These are phyloP conservation scores for Diaporthe sp. DNA, from an alignment of 2,329 filamentous ascomycete species.

Conservation along the genomic window DNA sequence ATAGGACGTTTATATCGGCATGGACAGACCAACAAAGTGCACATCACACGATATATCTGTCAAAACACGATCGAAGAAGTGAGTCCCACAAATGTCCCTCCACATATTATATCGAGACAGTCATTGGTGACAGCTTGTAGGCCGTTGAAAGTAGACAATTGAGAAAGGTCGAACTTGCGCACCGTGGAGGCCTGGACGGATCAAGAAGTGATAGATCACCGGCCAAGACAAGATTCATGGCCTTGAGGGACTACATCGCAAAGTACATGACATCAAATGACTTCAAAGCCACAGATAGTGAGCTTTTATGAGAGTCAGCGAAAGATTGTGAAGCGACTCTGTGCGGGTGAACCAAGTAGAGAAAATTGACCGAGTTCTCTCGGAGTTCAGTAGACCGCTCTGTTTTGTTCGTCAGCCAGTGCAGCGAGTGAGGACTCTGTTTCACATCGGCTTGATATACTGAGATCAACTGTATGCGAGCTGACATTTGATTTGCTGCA, in stretches of 20 bases:
- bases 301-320: background rate
- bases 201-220: background rate
- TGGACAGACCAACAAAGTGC: slow-evolving; percentile 45
- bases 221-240: background rate
- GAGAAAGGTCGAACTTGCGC: slow-evolving; percentile 10
- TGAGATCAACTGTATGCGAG: too few relatives aligned
- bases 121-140: background rate
- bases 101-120: background rate
- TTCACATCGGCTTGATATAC: too few relatives aligned
- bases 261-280: background rate
- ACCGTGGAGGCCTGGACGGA: background rate
- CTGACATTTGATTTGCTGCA: too few relatives aligned
- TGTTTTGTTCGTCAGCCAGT: too few relatives aligned
- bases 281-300: background rate
- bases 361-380: too few relatives aligned
- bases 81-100: background rate
- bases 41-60: slow-evolving; percentile 46
- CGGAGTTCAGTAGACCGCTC: too few relatives aligned
- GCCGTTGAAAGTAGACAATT: background rate
- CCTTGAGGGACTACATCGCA: background rate
- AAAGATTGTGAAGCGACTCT: too few relatives aligned
- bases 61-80: slow-evolving; percentile 47
- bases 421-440: too few relatives aligned
- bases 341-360: too few relatives aligned
- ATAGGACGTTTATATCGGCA: slow-evolving; percentile 46